Evolutionary conservation across 768 basidiomycete species (phyloP).

Genomic region (Tulasnella sp.): DNA sequence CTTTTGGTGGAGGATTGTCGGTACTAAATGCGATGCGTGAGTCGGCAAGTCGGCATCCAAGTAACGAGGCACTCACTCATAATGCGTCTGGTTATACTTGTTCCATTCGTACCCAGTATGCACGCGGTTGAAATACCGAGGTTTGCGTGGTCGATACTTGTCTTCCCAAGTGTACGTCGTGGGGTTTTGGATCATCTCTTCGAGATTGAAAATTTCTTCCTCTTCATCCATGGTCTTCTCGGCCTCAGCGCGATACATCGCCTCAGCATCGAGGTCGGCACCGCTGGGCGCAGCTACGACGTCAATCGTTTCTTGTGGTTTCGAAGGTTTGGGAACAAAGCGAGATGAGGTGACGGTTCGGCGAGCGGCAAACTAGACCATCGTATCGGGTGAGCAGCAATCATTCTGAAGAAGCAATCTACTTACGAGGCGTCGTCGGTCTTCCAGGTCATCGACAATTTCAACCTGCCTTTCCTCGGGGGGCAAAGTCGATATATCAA

Average conservation of each 20-base stretch:
- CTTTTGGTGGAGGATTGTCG: slow-evolving; percentile 98
- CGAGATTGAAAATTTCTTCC: slow-evolving; percentile 88
- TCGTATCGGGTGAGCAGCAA: slow-evolving; percentile 12
- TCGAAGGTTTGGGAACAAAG: slow-evolving; percentile 65
- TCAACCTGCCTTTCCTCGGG: slow-evolving; percentile 74
- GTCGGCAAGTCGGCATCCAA: slow-evolving; percentile 3
- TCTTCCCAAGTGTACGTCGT: slow-evolving; percentile 96
- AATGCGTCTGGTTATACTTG: slow-evolving; percentile 99
- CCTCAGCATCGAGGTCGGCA: slow-evolving; percentile 71
- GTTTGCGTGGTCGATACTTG: slow-evolving; percentile 93
- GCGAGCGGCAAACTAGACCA: slow-evolving; percentile 60
- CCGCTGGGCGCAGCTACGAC: slow-evolving; percentile 34
- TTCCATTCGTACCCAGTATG: slow-evolving; percentile 99
- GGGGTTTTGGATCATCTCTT: slow-evolving; percentile 73
- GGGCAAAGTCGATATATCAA: slow-evolving; percentile 57
- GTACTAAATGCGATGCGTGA: slow-evolving; percentile 40
- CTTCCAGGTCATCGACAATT: slow-evolving; percentile 57
- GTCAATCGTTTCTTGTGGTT: slow-evolving; percentile 30
- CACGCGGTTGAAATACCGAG: slow-evolving; percentile 96
- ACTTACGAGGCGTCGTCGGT: slow-evolving; percentile 51
- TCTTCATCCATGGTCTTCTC: slow-evolving; percentile 91
- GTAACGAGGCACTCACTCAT: slow-evolving; percentile 55
- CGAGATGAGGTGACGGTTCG: slow-evolving; percentile 70
- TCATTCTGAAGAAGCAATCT: not conserved
- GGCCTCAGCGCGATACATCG: slow-evolving; percentile 79